Percentiles rank a stretch among this genome's conserved stretches.
phyloP scores from a whole-genome alignment of 1,284 basidiomycete genomes.

The Irpex rosettiformis region DNA sequence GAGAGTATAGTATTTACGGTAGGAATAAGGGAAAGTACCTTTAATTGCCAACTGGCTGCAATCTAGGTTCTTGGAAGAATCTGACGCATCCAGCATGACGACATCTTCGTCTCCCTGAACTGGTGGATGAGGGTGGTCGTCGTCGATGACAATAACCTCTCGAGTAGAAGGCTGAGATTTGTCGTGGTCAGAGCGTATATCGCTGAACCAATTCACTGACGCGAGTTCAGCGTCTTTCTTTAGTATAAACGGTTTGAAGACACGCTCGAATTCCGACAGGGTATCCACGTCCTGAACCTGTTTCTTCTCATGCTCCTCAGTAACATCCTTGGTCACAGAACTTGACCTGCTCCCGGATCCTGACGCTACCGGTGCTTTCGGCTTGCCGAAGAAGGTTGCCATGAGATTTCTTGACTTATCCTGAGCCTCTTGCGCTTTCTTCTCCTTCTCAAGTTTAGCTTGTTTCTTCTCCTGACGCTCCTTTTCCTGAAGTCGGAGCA shows the following conservation, averaged over 20 bases:
- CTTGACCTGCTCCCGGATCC: slow-evolving; percentile 9
- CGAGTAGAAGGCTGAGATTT: slow-evolving; percentile 17
- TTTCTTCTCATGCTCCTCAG: background rate
- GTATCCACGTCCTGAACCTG: background rate
- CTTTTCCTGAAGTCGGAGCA: slow-evolving; percentile 46
- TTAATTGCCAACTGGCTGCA: slow-evolving; percentile 30
- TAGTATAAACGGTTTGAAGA: slow-evolving; percentile 74
- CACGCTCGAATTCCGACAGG: slow-evolving; percentile 62
- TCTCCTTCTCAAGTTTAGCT: slow-evolving; percentile 63
- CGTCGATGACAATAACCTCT: slow-evolving; percentile 55
- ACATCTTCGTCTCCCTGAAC: slow-evolving; percentile 24
- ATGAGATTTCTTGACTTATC: slow-evolving; percentile 71
- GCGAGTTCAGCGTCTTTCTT: slow-evolving; percentile 72
- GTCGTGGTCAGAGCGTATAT: too few species aligned
- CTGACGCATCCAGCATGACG: slow-evolving; percentile 21
- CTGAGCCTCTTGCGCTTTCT: slow-evolving; percentile 64
- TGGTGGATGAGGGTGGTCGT: slow-evolving; percentile 27
- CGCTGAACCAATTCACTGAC: slow-evolving; percentile 64
- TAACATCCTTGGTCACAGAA: background rate
- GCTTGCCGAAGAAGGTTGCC: slow-evolving; percentile 71
- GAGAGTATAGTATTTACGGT: background rate
- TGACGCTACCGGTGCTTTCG: slow-evolving; percentile 31
- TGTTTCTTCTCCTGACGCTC: slow-evolving; percentile 62
- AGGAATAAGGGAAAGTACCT: slow-evolving; percentile 31
- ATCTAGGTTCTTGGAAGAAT: slow-evolving; percentile 7